Percentiles rank a stretch among this genome's conserved stretches.
Conservation (phyloP, 495 filamentous ascomycete genomes). For the Parachaetomium inaequale region DNA sequence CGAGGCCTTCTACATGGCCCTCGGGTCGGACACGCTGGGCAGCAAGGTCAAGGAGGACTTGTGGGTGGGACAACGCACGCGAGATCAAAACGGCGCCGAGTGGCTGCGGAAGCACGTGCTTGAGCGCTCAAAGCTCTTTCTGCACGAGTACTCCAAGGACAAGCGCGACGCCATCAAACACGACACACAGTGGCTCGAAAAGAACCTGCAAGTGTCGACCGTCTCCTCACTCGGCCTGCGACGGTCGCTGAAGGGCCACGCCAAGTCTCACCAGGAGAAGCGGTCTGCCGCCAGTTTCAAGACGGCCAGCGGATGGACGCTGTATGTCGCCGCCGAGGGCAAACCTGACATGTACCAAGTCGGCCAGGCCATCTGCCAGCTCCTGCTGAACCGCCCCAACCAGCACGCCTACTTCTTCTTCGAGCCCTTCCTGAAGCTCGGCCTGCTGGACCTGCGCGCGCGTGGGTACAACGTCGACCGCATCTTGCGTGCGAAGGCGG, state of each 20-base stretch:
- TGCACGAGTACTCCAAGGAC: conserved; percentile 63
- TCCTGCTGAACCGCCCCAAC: conserved; percentile 77
- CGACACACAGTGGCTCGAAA: conserved; percentile 84
- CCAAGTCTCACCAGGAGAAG: conserved; percentile 62
- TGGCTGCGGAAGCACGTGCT: conserved; percentile 73
- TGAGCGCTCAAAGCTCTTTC: conserved; percentile 81
- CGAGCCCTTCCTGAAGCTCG: conserved; percentile 76
- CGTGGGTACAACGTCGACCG: conserved; percentile 94
- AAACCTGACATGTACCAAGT: conserved; percentile 83
- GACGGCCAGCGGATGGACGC: conserved; percentile 31
- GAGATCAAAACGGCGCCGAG: conserved; percentile 46
- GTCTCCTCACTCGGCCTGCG: conserved; percentile 72
- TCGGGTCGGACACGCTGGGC: conserved; percentile 58
- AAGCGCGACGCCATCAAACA: conserved; percentile 69
- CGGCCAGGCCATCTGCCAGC: conserved; percentile 71
- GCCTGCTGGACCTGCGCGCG: conserved; percentile 67
- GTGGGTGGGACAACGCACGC: conserved; percentile 47
- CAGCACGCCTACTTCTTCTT: conserved; percentile 81
- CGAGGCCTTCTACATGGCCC: conserved; percentile 73
- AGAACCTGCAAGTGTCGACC: conserved; percentile 71
- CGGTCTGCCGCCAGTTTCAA: conserved; percentile 58
- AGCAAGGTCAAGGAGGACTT: conserved; percentile 59
- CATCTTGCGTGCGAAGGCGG: conserved; percentile 78
- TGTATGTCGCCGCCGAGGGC: conserved; percentile 52
- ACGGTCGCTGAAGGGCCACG: conserved; percentile 64